Percentiles rank a stretch among this genome's conserved stretches.
These are phyloP conservation scores for Nothophytophthora sp. DNA, from an alignment of 352 stramenopile species.

Conservation along the genomic window DNA sequence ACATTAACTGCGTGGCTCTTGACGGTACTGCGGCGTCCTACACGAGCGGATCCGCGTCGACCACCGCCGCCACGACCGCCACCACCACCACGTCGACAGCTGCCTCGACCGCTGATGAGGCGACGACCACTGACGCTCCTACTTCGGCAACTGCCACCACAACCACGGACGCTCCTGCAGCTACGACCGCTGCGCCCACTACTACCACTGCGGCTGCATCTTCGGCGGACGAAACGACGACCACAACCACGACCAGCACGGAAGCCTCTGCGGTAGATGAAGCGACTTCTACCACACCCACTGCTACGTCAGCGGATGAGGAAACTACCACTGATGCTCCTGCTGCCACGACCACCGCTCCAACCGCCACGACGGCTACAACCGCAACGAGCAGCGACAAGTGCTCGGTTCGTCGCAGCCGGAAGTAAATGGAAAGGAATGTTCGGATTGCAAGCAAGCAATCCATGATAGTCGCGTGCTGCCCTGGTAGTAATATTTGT, in stretches of 20 bases:
- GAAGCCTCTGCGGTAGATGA: background rate
- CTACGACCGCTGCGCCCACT: slow-evolving; percentile 6
- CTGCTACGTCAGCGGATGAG: too few species aligned
- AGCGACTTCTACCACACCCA: too few species aligned
- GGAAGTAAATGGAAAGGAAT: slow-evolving; percentile 2
- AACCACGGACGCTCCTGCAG: background rate
- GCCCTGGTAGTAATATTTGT: too few species aligned
- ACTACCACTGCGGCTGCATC: slow-evolving; percentile 7
- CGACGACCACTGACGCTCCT: background rate
- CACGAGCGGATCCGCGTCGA: slow-evolving; percentile 10
- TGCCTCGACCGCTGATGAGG: background rate
- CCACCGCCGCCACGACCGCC: slow-evolving; percentile 1
- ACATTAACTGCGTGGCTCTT: slow-evolving; percentile 31
- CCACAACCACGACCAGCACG: background rate
- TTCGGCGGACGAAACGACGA: background rate
- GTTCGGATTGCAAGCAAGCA: background rate
- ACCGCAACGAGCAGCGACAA: slow-evolving; percentile 2
- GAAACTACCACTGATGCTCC: background rate
- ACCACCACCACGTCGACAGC: slow-evolving; percentile 3
- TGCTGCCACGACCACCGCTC: background rate
- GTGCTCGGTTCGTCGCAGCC: slow-evolving; percentile 10
- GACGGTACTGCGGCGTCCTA: slow-evolving; percentile 7
- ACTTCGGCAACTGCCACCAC: slow-evolving; percentile 3
- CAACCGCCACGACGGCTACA: background rate
- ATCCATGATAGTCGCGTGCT: slow-evolving; percentile 1